Evolutionary conservation across 495 filamentous ascomycete species (phyloP), one percentile per base, ranked within the genome.

Genomic region (Cercophora sp.): DNA sequence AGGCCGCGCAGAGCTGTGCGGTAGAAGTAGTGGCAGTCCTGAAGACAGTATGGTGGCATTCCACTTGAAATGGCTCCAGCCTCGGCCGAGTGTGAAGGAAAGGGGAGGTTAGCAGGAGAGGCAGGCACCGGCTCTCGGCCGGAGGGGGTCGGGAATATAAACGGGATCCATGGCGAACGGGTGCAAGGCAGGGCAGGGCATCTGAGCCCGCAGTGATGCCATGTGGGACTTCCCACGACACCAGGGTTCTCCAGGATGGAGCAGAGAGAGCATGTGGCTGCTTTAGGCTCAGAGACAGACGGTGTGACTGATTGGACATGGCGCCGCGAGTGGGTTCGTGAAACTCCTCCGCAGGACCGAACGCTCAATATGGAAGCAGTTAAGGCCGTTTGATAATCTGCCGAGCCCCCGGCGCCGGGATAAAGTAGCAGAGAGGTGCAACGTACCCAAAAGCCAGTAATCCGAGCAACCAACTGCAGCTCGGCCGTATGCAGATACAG

Each of bases 21-120:
- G 77, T 88, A 91, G 78, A 94, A 94, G 69, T 92, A 93, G 66
- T 93, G 89, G 64, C 87, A 94, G 67, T 94, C 87, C 77, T 93
- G 86, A 41, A 86, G 75, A 68, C 74, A 94, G 68, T 90, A 93
- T 55, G 79, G 70, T 73, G 88, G 88, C 87, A 92, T 93, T 66
- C 70, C 72, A 74, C 69, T 71, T 48, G 65, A 65, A 60, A 54
- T 61, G 55, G 55, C 49, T 16, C 37, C 31, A 52, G 8, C 13
- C 24, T 35, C 13, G 18, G 22, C 24, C 6, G 43, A 45, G 42
- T 8, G 15, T 39, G 35, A 39, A 15, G 15, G 35, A 39, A 15
- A 18, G 8, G 5, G 35, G 31, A 39, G 32, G 18, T 27, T 22
- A 24, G 39, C 13, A 52, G 54, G 24, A 13, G 19, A 41, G 41